Conservation (phyloP, 2,329 filamentous ascomycete species). For the Fusarium sp. region DNA sequence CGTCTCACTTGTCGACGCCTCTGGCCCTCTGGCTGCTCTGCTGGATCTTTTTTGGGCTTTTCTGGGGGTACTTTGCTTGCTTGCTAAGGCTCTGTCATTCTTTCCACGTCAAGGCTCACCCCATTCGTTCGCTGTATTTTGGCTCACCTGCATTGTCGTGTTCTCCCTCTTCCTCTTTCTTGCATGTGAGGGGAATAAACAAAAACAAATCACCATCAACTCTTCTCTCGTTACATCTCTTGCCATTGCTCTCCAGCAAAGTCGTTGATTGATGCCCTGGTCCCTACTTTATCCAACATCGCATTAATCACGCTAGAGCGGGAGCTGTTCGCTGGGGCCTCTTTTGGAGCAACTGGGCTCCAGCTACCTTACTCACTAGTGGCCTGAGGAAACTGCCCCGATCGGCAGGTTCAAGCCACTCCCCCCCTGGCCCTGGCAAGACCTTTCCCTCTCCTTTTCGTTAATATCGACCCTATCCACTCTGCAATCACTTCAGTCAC, state of each 20-base stretch:
- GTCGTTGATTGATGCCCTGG: conserved; percentile 11
- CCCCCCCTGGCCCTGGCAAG: conserved; percentile 46
- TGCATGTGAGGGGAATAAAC: conserved; percentile 5
- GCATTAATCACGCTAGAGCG: conserved; percentile 37
- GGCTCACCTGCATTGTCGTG: conserved; percentile 38
- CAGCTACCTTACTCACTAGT: conserved; percentile 41
- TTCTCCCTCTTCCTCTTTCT: conserved; percentile 24
- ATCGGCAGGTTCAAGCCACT: conserved; percentile 51
- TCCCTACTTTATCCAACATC: conserved; percentile 14
- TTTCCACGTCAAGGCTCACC: conserved; percentile 36
- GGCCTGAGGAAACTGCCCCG: conserved; percentile 49
- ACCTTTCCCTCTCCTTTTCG: conserved; percentile 52
- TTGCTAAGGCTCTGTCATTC: conserved; percentile 16
- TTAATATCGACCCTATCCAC: conserved; percentile 54
- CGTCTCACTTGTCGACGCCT: conserved; percentile 36
- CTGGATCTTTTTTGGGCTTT: conserved; percentile 31
- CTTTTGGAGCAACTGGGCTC: conserved; percentile 24
- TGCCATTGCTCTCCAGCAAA: background rate
- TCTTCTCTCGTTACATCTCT: background rate
- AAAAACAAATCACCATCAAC: conserved; percentile 5
- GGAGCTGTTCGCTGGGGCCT: conserved; percentile 39
- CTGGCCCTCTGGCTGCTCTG: conserved; percentile 27
- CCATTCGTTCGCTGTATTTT: conserved; percentile 32
- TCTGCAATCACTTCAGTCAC: conserved; percentile 55
- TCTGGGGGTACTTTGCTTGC: conserved; percentile 22